phyloP scores from a whole-genome alignment of 2,329 filamentous ascomycete species.

The Colletotrichum brevisporum region DNA sequence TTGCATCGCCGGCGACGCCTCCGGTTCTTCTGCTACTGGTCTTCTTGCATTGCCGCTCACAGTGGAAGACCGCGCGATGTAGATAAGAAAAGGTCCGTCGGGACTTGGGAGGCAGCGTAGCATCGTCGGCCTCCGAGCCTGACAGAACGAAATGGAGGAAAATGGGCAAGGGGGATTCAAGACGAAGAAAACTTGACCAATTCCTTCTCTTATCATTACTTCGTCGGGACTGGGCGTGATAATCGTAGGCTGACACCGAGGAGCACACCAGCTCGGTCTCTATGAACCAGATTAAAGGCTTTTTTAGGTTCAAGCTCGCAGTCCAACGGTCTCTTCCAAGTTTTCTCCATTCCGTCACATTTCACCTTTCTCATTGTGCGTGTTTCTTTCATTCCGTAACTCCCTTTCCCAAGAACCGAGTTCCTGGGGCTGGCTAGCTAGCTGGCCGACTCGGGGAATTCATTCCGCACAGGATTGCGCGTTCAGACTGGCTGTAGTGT shows the following conservation, averaged over 20 bases:
- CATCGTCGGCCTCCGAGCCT: constrained; percentile 17
- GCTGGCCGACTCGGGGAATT: constrained; percentile 5
- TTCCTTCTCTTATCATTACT: too few species aligned
- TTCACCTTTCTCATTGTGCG: neutral
- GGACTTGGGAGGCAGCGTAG: neutral
- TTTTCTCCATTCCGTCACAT: neutral
- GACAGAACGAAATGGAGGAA: neutral
- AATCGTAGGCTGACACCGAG: neutral
- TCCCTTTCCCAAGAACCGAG: neutral
- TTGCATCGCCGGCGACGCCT: constrained; percentile 1
- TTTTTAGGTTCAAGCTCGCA: neutral
- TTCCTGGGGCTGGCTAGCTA: neutral
- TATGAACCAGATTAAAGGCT: neutral
- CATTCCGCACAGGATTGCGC: neutral
- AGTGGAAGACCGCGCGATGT: neutral
- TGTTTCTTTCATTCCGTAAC: neutral
- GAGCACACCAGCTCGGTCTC: neutral
- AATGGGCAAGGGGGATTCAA: too few species aligned
- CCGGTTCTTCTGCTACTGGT: neutral
- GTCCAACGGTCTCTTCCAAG: constrained; percentile 6
- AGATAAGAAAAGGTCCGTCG: neutral
- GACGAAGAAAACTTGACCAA: too few species aligned
- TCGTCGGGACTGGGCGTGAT: too few species aligned
- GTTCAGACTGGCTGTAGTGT: neutral
- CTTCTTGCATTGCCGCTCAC: neutral